These are phyloP conservation scores for Corynascus novoguineensis DNA, from an alignment of 495 filamentous ascomycete genomes.

Conservation along the genomic window DNA sequence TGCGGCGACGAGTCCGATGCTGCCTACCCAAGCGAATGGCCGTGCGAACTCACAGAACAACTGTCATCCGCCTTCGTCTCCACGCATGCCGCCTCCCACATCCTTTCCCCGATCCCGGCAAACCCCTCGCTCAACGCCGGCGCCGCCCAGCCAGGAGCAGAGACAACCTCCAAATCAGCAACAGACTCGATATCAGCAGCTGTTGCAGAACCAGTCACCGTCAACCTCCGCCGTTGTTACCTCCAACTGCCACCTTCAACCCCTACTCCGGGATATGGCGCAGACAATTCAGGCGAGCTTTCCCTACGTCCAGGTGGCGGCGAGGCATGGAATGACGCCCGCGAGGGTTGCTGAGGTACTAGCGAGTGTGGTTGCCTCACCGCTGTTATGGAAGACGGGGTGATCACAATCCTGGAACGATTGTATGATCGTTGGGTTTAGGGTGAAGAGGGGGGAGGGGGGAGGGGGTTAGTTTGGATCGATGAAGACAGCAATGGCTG, in stretches of 20 bases:
- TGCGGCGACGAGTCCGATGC: neutral
- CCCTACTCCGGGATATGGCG: conserved; percentile 44
- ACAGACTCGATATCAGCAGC: neutral
- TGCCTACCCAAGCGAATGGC: too few species aligned
- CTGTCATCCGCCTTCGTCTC: neutral
- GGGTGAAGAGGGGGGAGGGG: neutral
- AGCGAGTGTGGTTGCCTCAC: conserved; percentile 39
- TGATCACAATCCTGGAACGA: neutral
- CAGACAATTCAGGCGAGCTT: conserved; percentile 44
- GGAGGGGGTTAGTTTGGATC: too few species aligned
- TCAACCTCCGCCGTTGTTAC: neutral
- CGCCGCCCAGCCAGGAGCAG: neutral
- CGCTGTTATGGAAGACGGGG: conserved; percentile 35
- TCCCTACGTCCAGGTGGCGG: conserved; percentile 41
- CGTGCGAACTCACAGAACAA: neutral
- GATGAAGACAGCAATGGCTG: too few species aligned
- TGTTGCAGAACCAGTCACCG: neutral
- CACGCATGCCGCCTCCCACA: neutral
- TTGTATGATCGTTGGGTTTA: neutral
- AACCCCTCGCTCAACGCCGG: neutral
- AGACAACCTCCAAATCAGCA: neutral
- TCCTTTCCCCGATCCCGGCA: neutral
- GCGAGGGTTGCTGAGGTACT: conserved; percentile 44
- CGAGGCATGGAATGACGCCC: conserved; percentile 36
- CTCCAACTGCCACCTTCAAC: conserved; percentile 5